Percentiles rank a stretch among this genome's conserved stretches.
These are phyloP conservation scores for Cyphellophora attinorum DNA, from an alignment of 2,329 filamentous ascomycete genomes.

Conservation along the genomic window DNA sequence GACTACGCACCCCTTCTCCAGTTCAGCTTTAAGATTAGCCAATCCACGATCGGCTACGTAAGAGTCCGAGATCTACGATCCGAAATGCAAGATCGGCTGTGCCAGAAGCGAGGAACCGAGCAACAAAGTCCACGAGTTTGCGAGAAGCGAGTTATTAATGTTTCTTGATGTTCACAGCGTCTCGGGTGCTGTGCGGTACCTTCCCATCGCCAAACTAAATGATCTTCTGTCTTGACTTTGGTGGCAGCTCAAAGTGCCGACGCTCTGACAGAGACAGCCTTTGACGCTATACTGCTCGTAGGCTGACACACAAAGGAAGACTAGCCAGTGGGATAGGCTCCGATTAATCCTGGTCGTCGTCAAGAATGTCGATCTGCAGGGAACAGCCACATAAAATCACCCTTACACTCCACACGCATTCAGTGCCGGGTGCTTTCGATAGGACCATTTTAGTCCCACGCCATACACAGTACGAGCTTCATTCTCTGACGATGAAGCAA, in stretches of 20 bases:
- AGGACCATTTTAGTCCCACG: too few species aligned
- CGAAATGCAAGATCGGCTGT: neutral
- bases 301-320: too few species aligned
- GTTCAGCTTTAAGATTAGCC: too few species aligned
- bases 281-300: slow-evolving; percentile 1
- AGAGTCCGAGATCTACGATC: slow-evolving; percentile 1
- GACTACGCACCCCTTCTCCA: too few species aligned
- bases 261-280: neutral
- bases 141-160: too few species aligned
- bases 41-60: neutral
- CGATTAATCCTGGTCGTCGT: too few species aligned
- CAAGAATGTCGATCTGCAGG: slow-evolving; percentile 1
- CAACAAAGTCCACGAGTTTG: neutral
- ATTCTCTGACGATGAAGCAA: neutral
- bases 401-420: too few species aligned
- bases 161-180: too few species aligned
- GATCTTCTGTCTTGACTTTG: neutral
- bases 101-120: neutral
- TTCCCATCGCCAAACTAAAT: too few species aligned
- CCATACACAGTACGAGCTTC: neutral
- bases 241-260: neutral
- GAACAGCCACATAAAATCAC: neutral
- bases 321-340: too few species aligned
- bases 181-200: too few species aligned
- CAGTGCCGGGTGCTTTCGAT: too few species aligned